Base-by-base conservation (phyloP, 139 green algal species). In the Bryopsis sp. region DNA sequence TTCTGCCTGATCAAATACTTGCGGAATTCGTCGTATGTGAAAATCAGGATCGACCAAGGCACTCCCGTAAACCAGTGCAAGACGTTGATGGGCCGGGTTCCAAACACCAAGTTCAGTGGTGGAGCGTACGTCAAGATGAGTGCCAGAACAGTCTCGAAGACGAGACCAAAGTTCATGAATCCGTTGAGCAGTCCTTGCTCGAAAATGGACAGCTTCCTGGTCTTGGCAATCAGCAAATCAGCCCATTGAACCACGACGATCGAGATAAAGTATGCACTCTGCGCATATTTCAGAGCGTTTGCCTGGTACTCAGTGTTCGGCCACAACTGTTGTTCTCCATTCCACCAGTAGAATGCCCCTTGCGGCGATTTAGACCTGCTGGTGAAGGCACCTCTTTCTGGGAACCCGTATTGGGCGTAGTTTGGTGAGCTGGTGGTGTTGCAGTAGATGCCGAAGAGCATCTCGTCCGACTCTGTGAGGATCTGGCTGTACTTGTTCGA, bases 191-290 rank as follows among this genome's bases (percentile, higher is more conserved):
- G 33, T 39, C 74, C 79, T 63, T 82, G 74, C 39, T 72, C 62
- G 62, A 85, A 84, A 58, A 92, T 47, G 24, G 82, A 85, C 59
- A 93, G 74, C 59, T 84, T 87, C 61, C 86, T 80, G 6, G 84
- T 93, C 82, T 93, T 93, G 78, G 66, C 78, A 36, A 93, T 79
- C 1, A 93, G 61, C 43, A 92, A 73, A 64, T 90, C 86, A 4
- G 77, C 64, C 78, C 81, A 86, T 72, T 86, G 60, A 39, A 72
- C 76, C 63, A 84, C 69, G 35, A 93, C 76, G 47, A 91, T 81
- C 0, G 70, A 74, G 29, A 86, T 71, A 59, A 93, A 93, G 76
- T 93, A 93, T 26, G 86, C 82, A 8, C 77, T 83, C 75, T 93
- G 86, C 1, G 67, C 86, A 62, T 85, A 82, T 4, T 31, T 28